Base-by-base conservation (phyloP, 352 stramenopile species). In the Globisporangium carolinianum region DNA sequence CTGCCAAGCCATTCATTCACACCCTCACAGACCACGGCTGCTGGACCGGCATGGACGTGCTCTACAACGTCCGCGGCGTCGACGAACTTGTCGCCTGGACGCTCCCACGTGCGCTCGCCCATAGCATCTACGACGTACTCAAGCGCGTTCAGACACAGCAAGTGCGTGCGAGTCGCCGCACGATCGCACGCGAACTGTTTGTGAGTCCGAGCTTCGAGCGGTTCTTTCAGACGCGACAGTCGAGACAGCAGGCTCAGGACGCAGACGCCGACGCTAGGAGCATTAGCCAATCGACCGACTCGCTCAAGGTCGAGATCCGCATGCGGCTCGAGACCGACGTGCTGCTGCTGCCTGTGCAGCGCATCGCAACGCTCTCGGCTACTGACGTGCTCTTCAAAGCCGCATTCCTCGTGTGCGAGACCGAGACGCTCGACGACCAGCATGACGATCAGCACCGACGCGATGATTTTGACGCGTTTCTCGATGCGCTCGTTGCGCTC, bases 41-140 rank as follows among this genome's bases (percentile, higher is more conserved):
- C 49, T 86, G 72, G 35, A 81, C 67, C 1, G 73, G 60, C 8
- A 79, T 75, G 41, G 77, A 89, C 51, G 60, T 89, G 45, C 66
- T 89, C 39, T 76, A 78, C 58, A 80, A 75, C 39, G 66, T 74
- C 2, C 64, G 65, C 11, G 75, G 73, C 5, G 62, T 86, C 5
- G 58, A 75, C 4, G 72, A 87, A n/a, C 45, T 89, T 0, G 65
- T 81, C 0, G 72, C 67, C 0, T 89, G 79, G 79, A 70, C 67
- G 18, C 64, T 87, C 8, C 77, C 77, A 12, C 52, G 58, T 4
- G 67, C 73, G 15, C 64, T 89, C 4, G 79, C 74, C 5, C 63
- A 71, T 50, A 69, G 50, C 0, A 74, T 89, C 24, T 89, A 80
- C 57, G 68, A 73, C 38, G 69, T 85, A 8, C 77, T 89, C 15